Base-by-base conservation (phyloP, 2,329 filamentous ascomycete genomes). In the Cladosporium sp. region DNA sequence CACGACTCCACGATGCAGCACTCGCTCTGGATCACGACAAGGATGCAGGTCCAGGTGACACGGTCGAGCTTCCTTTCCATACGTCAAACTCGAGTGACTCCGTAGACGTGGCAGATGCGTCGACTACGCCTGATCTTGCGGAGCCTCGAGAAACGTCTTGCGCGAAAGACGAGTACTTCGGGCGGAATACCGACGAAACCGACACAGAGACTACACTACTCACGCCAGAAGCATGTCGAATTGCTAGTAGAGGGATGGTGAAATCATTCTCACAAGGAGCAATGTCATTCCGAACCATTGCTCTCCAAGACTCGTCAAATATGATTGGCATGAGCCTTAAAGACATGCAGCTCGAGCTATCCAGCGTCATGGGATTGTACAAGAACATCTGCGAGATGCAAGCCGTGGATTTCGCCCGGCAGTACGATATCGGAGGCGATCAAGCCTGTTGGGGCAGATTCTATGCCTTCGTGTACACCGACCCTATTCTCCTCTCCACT, bases 281-380 rank as follows among this genome's bases (percentile, higher is more conserved):
- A 29, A 31, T 46, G 26, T 56, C 62, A 16, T 64, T 57, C 37
- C 33, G 23, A 2, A 58, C 62, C 5, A 29, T 64, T 52, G 62
- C 62, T 14, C 62, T 64, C 3, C 35, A 37, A n/a, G 50, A 64
- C 28, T 23, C 50, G 23, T 10, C 31, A 5, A 56, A 64, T 26
- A 33, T 55, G 26, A 33, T 64, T 23, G 62, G 52, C n/a, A 5
- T 16, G 16, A 35, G 35, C 40, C 40, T 64, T 2, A 35, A 46
- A 29, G 50, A 46, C 23, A 57, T 64, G 62, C 52, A 33, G 16
- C 62, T 64, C 21, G 33, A 55, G 5, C 21, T 64, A 7, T 57
- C 62, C 35, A 56, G 52, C 26, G 62, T 64, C 35, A 64, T 64
- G 62, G 35, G 35, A 3, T 40, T 56, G 6, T 64, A 64, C 53